A percentile compares a stretch with the other conserved stretches of the same genome.
These are phyloP conservation scores for Casuarina cunninghamiana DNA, from an alignment of 306 rosid genomes.

Conservation along the genomic window DNA sequence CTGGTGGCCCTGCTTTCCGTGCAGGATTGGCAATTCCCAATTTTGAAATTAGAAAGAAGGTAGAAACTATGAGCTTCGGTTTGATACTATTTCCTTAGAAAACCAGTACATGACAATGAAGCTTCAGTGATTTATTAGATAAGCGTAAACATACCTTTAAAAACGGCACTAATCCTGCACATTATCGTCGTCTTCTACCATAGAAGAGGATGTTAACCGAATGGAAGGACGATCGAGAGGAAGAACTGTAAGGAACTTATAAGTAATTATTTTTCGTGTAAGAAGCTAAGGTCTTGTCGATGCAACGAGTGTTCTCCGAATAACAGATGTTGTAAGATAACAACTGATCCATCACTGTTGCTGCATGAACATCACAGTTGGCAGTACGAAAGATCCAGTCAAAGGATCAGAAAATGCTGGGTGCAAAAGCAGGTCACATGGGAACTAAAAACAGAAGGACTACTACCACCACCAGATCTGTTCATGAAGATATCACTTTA, in stretches of 20 bases:
- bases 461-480: background rate
- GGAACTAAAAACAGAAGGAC: constrained; percentile 6
- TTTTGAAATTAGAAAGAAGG: background rate
- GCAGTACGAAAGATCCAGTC: background rate
- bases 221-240: background rate
- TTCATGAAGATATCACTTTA: constrained; percentile 5
- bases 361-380: background rate
- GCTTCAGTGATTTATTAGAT: background rate
- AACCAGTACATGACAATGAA: background rate
- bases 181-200: background rate
- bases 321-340: background rate
- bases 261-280: background rate
- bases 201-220: background rate
- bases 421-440: constrained; percentile 26
- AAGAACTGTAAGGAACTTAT: background rate
- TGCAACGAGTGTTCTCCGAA: background rate
- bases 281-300: background rate
- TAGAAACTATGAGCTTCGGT: background rate
- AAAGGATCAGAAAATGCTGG: constrained; percentile 14
- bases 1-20: background rate
- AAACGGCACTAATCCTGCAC: background rate
- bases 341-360: constrained; percentile 4
- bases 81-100: background rate
- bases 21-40: background rate
- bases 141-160: background rate